Conservation (phyloP, 2,329 filamentous ascomycete species). For the Aspergillus bombycis region DNA sequence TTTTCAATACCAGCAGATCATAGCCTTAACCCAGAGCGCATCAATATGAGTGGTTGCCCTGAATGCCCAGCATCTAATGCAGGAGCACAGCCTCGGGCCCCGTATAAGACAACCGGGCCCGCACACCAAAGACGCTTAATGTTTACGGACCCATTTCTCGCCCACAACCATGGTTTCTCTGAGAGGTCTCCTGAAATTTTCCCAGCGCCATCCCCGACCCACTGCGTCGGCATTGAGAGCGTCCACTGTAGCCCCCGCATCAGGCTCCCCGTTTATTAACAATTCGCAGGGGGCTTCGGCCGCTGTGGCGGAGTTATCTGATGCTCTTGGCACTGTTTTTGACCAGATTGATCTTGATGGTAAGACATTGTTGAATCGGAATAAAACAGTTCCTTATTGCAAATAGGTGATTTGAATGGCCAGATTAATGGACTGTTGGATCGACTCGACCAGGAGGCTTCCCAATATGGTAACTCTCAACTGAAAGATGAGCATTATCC, state of each 20-base stretch:
- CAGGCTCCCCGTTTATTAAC: conserved; percentile 6
- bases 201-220: background rate
- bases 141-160: background rate
- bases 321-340: conserved; percentile 5
- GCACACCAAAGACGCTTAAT: background rate
- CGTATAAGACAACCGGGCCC: background rate
- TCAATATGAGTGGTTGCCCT: background rate
- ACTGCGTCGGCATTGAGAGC: conserved; percentile 4
- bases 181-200: conserved; percentile 5
- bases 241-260: conserved; percentile 3
- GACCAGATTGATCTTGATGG: conserved; percentile 9
- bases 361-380: background rate
- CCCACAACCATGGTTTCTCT: background rate
- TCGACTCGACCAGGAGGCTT: conserved; percentile 10
- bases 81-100: background rate
- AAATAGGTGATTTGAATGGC: background rate
- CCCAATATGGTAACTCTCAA: conserved; percentile 8
- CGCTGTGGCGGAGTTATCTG: conserved; percentile 8
- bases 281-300: conserved; percentile 11
- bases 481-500: conserved; percentile 1
- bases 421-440: background rate
- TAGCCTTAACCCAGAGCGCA: background rate
- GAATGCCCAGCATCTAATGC: background rate
- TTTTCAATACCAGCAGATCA: background rate
- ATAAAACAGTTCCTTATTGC: background rate